Percentiles rank a stretch among this genome's conserved stretches.
phyloP scores from a whole-genome alignment of 1,284 basidiomycete genomes.

The Porodaedalea pini region DNA sequence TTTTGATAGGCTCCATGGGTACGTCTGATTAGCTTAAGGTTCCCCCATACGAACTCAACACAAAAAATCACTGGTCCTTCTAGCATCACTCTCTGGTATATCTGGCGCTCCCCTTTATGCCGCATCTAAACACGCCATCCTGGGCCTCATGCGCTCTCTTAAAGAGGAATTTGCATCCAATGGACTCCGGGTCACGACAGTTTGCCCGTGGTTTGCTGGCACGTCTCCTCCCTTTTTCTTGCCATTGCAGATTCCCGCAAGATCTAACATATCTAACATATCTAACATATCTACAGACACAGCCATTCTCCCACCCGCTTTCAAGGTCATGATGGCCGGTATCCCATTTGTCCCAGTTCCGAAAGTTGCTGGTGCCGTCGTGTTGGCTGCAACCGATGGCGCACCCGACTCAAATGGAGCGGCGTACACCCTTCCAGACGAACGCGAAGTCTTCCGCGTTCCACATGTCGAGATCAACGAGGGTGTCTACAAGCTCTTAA shows the following conservation, averaged over 20 bases:
- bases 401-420: slow-evolving; percentile 44
- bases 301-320: slow-evolving; percentile 38
- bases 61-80: slow-evolving; percentile 5
- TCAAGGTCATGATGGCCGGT: slow-evolving; percentile 46
- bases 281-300: slow-evolving; percentile 37
- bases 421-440: slow-evolving; percentile 46
- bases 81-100: slow-evolving; percentile 50
- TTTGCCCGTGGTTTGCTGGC: slow-evolving; percentile 56
- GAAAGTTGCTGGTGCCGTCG: slow-evolving; percentile 49
- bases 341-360: slow-evolving; percentile 48
- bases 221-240: slow-evolving; percentile 16
- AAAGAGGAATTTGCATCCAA: slow-evolving; percentile 33
- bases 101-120: slow-evolving; percentile 45
- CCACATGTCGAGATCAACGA: slow-evolving; percentile 44
- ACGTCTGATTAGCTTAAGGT: slow-evolving; percentile 20
- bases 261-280: slow-evolving; percentile 7
- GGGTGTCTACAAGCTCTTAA: slow-evolving; percentile 50
- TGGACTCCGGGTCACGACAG: slow-evolving; percentile 45
- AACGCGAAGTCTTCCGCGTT: slow-evolving; percentile 46
- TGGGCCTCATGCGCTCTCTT: slow-evolving; percentile 53
- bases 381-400: slow-evolving; percentile 48
- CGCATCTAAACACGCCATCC: slow-evolving; percentile 49
- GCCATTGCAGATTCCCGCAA: slow-evolving; percentile 9
- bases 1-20: slow-evolving; percentile 57
- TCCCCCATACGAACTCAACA: slow-evolving; percentile 6